Evolutionary conservation across 2,329 filamentous ascomycete species (phyloP).

Genomic region (Thelonectria discophora): DNA sequence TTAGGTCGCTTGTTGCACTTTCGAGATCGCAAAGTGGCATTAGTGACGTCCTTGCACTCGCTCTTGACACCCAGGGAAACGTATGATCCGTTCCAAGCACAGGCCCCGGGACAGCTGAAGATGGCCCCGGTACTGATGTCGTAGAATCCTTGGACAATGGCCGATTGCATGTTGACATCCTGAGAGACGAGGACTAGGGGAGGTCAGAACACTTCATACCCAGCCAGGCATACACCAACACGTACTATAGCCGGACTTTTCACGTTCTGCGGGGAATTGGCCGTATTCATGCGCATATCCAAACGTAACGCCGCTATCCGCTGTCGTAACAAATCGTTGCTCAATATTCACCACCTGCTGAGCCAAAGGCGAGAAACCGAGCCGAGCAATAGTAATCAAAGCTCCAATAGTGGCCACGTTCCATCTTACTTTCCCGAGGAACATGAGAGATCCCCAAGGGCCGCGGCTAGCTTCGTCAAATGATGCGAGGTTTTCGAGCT

Average conservation of each 20-base stretch:
- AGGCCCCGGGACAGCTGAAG: constrained; percentile 23
- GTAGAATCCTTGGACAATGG: constrained; percentile 24
- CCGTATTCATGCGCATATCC: constrained; percentile 20
- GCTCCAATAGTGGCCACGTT: constrained; percentile 29
- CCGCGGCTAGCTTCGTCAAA: constrained; percentile 28
- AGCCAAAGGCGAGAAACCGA: constrained; percentile 18
- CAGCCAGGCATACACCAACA: no score
- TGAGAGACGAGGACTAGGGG: not conserved
- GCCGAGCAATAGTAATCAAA: constrained; percentile 12
- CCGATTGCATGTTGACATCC: constrained; percentile 18
- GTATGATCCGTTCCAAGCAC: constrained; percentile 11
- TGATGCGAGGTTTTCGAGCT: constrained; percentile 11
- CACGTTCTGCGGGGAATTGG: not conserved
- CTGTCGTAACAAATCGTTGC: not conserved
- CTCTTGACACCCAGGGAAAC: constrained; percentile 21
- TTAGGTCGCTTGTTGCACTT: not conserved
- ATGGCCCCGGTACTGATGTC: not conserved
- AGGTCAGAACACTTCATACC: not conserved
- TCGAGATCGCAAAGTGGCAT: constrained; percentile 1
- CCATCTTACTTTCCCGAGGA: constrained; percentile 7
- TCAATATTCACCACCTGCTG: constrained; percentile 19
- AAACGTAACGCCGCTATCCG: constrained; percentile 13
- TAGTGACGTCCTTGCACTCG: constrained; percentile 18
- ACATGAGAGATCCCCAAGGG: constrained; percentile 12
- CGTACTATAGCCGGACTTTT: not conserved